A percentile compares a stretch with the other conserved stretches of the same genome.
phyloP scores from a whole-genome alignment of 305 asterid species.

The Fraxinus albicans region DNA sequence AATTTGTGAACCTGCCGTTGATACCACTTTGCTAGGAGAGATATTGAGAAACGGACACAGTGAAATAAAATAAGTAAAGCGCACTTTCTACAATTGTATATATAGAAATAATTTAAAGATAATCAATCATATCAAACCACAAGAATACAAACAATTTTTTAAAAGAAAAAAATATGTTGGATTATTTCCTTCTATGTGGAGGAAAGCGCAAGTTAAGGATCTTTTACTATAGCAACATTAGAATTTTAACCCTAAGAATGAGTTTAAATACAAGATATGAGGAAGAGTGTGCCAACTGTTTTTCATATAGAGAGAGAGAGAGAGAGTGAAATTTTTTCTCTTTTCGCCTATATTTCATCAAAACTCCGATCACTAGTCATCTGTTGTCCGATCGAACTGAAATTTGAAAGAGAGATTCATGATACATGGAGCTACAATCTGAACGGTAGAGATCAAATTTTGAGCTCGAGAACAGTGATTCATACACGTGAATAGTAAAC shows the following conservation, averaged over 20 bases:
- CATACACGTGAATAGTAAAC: background rate
- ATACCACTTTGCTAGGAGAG: background rate
- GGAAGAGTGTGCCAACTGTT: background rate
- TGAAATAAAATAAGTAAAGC: background rate
- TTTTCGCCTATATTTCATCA: background rate
- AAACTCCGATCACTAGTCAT: background rate
- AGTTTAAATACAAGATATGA: background rate
- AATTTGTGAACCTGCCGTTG: background rate
- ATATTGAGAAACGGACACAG: background rate
- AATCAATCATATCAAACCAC: background rate
- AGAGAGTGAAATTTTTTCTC: background rate
- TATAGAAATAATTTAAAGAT: background rate
- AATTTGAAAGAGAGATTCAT: too few species aligned
- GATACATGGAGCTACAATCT: background rate
- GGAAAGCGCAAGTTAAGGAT: background rate
- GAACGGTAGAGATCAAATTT: too few species aligned
- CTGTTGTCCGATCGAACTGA: background rate
- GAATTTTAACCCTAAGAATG: background rate
- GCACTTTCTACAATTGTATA: background rate
- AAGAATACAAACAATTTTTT: background rate
- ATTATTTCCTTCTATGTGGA: background rate
- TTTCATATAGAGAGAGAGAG: background rate
- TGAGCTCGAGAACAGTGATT: background rate
- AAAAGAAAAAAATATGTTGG: background rate
- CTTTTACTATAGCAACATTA: background rate